Percentiles rank a stretch among this genome's conserved stretches.
These are phyloP conservation scores for Acanthamoeba polyphaga DNA, from an alignment of 208 protist species.

Conservation along the genomic window DNA sequence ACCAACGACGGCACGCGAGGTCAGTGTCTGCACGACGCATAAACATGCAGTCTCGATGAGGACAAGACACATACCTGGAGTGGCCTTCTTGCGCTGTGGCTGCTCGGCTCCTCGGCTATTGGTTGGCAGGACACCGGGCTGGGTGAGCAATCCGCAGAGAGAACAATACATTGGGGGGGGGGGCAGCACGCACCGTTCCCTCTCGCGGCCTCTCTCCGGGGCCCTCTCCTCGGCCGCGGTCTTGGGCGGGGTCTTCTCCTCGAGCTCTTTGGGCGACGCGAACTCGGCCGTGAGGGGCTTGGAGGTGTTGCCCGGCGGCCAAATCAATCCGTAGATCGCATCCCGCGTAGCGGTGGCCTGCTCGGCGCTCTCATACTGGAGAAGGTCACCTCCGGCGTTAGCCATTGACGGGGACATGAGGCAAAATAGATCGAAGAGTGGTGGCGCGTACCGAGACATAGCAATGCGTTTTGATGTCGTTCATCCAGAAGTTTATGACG, in stretches of 20 bases:
- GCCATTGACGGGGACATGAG: neutral
- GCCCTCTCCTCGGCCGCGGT: neutral
- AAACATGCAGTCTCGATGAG: neutral
- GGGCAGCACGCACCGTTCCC: constrained; percentile 29
- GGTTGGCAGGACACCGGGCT: neutral
- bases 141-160: neutral
- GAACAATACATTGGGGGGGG: neutral
- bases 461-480: constrained; percentile 77
- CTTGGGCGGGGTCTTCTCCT: neutral
- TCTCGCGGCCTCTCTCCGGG: neutral
- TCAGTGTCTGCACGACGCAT: neutral
- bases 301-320: constrained; percentile 38
- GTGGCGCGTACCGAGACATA: constrained; percentile 59
- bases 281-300: constrained; percentile 67
- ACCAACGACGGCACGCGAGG: neutral
- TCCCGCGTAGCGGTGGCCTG: constrained; percentile 45
- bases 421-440: neutral
- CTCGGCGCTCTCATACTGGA: constrained; percentile 68
- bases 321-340: constrained; percentile 68
- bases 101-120: neutral
- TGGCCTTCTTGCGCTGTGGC: neutral
- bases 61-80: neutral
- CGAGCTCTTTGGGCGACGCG: constrained; percentile 6
- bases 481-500: constrained; percentile 72
- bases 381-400: no score